Percentiles rank a stretch among this genome's conserved stretches.
These are phyloP conservation scores for Tricholomella constricta DNA, from an alignment of 768 basidiomycete genomes.

Conservation along the genomic window DNA sequence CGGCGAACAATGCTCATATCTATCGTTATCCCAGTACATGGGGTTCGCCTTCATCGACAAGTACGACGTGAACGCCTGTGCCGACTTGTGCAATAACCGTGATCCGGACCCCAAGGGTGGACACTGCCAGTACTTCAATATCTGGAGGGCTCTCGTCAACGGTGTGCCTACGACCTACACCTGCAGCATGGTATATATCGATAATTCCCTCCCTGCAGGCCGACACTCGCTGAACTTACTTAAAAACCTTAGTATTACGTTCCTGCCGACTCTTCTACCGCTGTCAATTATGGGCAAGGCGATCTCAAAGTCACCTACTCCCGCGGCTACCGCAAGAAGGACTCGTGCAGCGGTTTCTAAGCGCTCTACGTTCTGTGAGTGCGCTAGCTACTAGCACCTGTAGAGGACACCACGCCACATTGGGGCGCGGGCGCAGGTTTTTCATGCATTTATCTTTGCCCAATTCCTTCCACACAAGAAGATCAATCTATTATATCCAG, in stretches of 20 bases:
- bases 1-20: not conserved
- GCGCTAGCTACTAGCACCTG: too few relatives aligned
- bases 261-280: slow-evolving; percentile 43
- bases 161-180: slow-evolving; percentile 46
- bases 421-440: not conserved
- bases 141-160: slow-evolving; percentile 49
- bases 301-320: slow-evolving; percentile 46
- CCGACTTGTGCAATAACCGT: slow-evolving; percentile 42
- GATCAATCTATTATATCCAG: too few relatives aligned
- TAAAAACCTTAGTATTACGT: slow-evolving; percentile 38
- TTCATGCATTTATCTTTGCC: not conserved
- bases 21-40: slow-evolving; percentile 39
- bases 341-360: slow-evolving; percentile 30
- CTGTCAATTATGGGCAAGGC: slow-evolving; percentile 47
- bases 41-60: slow-evolving; percentile 47
- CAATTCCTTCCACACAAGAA: too few relatives aligned
- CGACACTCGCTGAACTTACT: too few relatives aligned
- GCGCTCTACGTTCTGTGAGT: not conserved
- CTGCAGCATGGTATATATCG: slow-evolving; percentile 44
- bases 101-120: slow-evolving; percentile 43
- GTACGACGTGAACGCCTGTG: slow-evolving; percentile 48
- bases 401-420: too few relatives aligned
- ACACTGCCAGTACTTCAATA: slow-evolving; percentile 50
- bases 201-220: not conserved
- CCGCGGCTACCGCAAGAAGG: slow-evolving; percentile 43